These are phyloP conservation scores for Arthrobotrys musiformis DNA, from an alignment of 2,329 filamentous ascomycete species.

Conservation along the genomic window DNA sequence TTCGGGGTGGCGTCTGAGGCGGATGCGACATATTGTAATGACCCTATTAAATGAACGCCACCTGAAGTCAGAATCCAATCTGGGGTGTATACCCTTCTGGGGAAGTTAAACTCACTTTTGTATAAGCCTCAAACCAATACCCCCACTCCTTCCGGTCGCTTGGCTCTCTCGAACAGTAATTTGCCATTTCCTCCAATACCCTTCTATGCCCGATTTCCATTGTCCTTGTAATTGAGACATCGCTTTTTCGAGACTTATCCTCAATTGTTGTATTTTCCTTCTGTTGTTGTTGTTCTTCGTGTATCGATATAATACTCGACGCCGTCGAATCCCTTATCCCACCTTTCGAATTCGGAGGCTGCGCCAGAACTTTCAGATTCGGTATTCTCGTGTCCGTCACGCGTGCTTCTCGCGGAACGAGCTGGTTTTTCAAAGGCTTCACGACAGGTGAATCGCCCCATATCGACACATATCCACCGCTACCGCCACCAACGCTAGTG, in stretches of 20 bases:
- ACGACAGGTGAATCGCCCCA: conserved; percentile 52
- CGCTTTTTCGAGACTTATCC: background rate
- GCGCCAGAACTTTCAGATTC: background rate
- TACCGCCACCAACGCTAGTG: too few relatives aligned
- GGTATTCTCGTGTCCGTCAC: conserved; percentile 23
- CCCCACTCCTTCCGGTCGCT: conserved; percentile 48
- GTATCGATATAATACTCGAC: background rate
- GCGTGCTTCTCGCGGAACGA: conserved; percentile 32
- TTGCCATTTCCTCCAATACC: conserved; percentile 47
- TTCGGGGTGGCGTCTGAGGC: conserved; percentile 60
- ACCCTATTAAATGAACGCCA: conserved; percentile 58
- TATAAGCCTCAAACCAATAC: conserved; percentile 52
- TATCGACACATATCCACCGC: conserved; percentile 14
- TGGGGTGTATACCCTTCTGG: background rate
- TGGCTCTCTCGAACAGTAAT: conserved; percentile 33
- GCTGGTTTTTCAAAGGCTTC: conserved; percentile 34
- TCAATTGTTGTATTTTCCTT: background rate
- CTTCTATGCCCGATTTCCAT: conserved; percentile 46
- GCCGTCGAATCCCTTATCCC: background rate
- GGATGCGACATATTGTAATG: conserved; percentile 61
- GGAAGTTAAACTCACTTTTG: conserved; percentile 20
- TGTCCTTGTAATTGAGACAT: conserved; percentile 1
- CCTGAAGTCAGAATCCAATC: background rate
- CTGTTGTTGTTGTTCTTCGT: background rate
- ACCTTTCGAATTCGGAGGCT: conserved; percentile 17